Conservation (phyloP, 1,139 yeast genomes). For the Kluyveromyces marxianus region DNA sequence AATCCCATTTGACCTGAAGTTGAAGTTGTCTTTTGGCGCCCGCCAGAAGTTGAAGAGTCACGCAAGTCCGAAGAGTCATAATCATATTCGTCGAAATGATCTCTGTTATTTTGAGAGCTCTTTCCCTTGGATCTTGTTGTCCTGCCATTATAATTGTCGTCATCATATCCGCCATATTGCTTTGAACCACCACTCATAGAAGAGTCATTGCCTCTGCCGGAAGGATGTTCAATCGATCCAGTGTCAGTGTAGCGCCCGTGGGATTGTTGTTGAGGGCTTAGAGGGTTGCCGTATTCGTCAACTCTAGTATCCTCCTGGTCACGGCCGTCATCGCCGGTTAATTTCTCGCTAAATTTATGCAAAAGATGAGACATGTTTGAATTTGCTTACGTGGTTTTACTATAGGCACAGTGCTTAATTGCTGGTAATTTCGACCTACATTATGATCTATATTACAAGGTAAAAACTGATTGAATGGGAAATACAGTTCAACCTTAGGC, state of each 20-base stretch:
- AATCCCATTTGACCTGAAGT: neutral
- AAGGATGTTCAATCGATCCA: neutral
- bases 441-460: too few species aligned
- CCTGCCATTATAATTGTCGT: slow-evolving; percentile 4
- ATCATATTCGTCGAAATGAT: slow-evolving; percentile 8
- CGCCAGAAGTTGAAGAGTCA: neutral
- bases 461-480: too few species aligned
- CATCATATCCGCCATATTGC: slow-evolving; percentile 6
- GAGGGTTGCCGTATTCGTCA: slow-evolving; percentile 9
- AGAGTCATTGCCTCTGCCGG: neutral
- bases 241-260: slow-evolving; percentile 8
- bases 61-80: slow-evolving; percentile 1
- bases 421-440: too few species aligned
- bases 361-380: slow-evolving; percentile 21
- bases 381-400: neutral
- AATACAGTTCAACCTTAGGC: too few species aligned
- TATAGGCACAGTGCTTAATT: too few species aligned
- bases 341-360: slow-evolving; percentile 24
- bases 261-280: slow-evolving; percentile 9
- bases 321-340: slow-evolving; percentile 16
- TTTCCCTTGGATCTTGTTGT: slow-evolving; percentile 6
- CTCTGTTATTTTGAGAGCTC: neutral
- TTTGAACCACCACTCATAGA: slow-evolving; percentile 7
- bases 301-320: slow-evolving; percentile 3
- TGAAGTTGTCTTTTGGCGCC: slow-evolving; percentile 1